Evolutionary conservation across 306 rosid genomes (phyloP), one percentile per base, ranked within the genome.

Genomic region (Castanea crenata): DNA sequence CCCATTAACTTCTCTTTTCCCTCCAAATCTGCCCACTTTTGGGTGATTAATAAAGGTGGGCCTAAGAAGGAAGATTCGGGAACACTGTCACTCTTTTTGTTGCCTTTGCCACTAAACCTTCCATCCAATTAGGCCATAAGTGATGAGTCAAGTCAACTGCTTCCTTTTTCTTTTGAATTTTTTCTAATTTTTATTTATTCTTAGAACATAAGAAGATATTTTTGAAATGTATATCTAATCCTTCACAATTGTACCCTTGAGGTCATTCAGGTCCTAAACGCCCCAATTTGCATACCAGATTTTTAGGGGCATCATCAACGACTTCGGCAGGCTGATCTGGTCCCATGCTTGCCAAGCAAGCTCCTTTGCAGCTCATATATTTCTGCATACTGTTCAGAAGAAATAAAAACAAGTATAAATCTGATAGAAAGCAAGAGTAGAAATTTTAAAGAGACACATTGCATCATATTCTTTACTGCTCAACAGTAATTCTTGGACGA

Each of bases 321-420:
- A 94, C 97, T 92, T 92, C 99, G 71, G 99, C 97, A 57, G 99
- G 99, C 81, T 94, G 99, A 85, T 94, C 99, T 69, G 93, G 20
- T 74, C 99, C 99, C 7, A 85, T 87, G 78, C 99, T 94, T 61
- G 89, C 85, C 85, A 92, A 76, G 91, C 99, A 94, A 85, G 85
- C 88, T 82, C 97, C 97, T 85, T 92, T 91, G 95, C 99, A 94
- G 87, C 82, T 91, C 87, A 92, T 86, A 85, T 91, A 90, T 90
- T 91, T 91, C 85, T 90, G 92, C 79, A 92, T 91, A 52, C 99
- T 94, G 92, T 78, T 81, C 81, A 82, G 32, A 52, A 82, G 73
- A 73, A 32, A 78, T 13, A 31, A 74, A 25, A 15, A 14, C 65
- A 78, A 76, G 32, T 63, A 76, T 67, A 34, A 57, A 77, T 69